These are phyloP conservation scores for Lentinula edodes DNA, from an alignment of 768 basidiomycete genomes.

Conservation along the genomic window DNA sequence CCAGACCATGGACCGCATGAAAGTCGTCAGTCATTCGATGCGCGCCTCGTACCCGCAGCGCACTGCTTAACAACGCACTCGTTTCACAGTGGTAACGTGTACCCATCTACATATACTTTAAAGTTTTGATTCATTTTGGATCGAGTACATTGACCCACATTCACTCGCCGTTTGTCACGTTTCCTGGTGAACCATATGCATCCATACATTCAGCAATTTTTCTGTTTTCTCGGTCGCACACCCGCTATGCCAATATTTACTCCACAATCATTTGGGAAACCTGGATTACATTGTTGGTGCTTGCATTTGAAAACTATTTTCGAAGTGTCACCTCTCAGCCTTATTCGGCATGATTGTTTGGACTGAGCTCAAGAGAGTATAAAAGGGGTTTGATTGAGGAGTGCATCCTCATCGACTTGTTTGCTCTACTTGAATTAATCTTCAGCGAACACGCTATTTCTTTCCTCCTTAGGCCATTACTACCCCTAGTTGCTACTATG, in stretches of 20 bases:
- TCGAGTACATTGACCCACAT: background rate
- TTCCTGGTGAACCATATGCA: background rate
- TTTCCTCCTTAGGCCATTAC: background rate
- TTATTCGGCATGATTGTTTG: background rate
- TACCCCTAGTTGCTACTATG: background rate
- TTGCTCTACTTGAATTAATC: background rate
- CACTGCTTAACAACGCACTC: background rate
- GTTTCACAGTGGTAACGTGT: too few relatives aligned
- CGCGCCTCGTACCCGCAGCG: background rate
- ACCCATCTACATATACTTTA: too few relatives aligned
- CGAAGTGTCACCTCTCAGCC: background rate
- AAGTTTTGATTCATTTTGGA: too few relatives aligned
- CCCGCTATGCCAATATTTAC: background rate
- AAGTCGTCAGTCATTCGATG: background rate
- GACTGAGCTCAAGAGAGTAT: background rate
- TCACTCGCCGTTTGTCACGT: background rate
- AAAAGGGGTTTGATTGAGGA: background rate
- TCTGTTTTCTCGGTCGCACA: background rate
- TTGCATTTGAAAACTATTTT: background rate
- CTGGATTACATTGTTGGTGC: background rate
- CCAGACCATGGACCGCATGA: background rate
- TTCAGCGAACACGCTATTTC: background rate
- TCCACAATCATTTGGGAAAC: slow-evolving; percentile 1
- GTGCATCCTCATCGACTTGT: background rate
- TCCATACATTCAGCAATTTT: background rate